These are phyloP conservation scores for Phytophthora palmivora DNA, from an alignment of 352 stramenopile species.

Conservation along the genomic window DNA sequence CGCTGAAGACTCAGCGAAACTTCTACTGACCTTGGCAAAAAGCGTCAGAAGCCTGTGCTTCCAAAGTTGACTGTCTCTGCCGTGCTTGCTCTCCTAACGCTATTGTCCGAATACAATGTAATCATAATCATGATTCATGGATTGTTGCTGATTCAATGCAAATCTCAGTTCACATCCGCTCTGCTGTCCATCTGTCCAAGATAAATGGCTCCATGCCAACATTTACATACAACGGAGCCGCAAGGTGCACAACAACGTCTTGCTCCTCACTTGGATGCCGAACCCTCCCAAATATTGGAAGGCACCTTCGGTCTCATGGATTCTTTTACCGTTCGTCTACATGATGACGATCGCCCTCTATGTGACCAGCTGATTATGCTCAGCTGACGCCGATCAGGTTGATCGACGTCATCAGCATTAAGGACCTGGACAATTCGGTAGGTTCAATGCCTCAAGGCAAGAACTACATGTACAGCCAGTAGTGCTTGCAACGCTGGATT, in stretches of 20 bases:
- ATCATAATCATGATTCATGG: too few species aligned
- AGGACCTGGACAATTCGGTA: not conserved
- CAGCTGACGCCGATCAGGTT: not conserved
- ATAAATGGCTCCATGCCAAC: too few species aligned
- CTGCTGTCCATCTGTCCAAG: not conserved
- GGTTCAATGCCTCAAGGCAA: not conserved
- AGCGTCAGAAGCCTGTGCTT: not conserved
- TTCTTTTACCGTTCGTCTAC: not conserved
- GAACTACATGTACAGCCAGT: not conserved
- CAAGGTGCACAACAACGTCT: not conserved
- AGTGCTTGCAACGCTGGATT: conserved; percentile 1
- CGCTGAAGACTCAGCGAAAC: too few species aligned
- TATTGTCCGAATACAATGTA: not conserved
- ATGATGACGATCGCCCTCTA: not conserved
- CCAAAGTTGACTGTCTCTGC: not conserved
- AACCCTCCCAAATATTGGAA: too few species aligned
- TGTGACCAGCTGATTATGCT: conserved; percentile 21
- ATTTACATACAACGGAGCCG: not conserved
- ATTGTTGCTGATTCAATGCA: not conserved
- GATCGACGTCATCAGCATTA: not conserved
- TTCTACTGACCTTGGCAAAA: too few species aligned
- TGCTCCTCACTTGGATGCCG: too few species aligned
- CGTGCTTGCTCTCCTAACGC: not conserved
- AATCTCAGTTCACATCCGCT: not conserved
- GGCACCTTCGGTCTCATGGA: not conserved